Base-by-base conservation (phyloP, 2,329 filamentous ascomycete species). In the Diaporthe sp. region DNA sequence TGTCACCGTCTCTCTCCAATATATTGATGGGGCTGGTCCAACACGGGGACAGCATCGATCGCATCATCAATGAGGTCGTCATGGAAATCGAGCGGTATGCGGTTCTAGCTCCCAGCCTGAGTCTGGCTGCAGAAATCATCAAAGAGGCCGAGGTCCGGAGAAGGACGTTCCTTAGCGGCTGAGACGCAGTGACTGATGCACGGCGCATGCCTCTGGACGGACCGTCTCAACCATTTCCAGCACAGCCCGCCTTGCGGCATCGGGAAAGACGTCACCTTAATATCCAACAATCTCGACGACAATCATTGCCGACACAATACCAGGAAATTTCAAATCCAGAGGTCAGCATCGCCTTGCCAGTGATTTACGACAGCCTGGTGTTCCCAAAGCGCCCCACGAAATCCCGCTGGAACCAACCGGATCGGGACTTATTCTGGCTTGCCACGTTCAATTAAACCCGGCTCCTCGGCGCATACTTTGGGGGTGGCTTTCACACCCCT, bases 61-160 rank as follows among this genome's bases (percentile, higher is more conserved):
- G 91, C 75, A 95, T 96, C 79, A 94, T 96, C 83, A 92, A 92
- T 80, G 92, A 94, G 75, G 94, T 96, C 63, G 90, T 96, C 61
- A 86, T 91, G 76, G 94, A 96, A 81, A 91, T 96, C 76, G 92
- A 94, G 82, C 89, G 91, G 78, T 94, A 95, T 82, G 90, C 93
- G 0, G 90, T 93, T 78, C 86, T 97, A 44, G 94, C 94, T 4
- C 94, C 94, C 8, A 96, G 94, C 80, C 86, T 96, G 44, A 90
- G 89, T 78, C 86, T 96, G 68, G 92, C 93, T n/a, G 92, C 93
- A 31, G 94, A 96, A 81, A 95, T 96, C 76, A 91, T 96, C 81
- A 92, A 93, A 75, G 94, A 96, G 82, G 94, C 94, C 10, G 94
- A 94, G 82, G 90, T 92, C 79, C 90, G 94, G 78, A 88, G 94